phyloP scores from a whole-genome alignment of 2,329 filamentous ascomycete genomes.

The Sporothrix humicola region DNA sequence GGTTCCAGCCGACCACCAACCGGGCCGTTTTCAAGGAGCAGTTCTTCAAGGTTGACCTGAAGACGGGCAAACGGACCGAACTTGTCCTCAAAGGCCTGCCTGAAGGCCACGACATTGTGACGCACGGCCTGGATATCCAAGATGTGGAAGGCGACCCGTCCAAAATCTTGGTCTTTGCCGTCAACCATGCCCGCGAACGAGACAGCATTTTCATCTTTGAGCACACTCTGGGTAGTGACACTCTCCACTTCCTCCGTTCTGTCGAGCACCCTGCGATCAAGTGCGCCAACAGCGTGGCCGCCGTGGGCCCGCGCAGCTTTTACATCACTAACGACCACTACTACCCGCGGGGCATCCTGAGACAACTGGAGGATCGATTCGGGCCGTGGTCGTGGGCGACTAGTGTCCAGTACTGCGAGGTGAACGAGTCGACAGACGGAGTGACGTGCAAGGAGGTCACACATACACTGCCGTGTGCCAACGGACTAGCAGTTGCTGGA shows the following conservation, averaged over 20 bases:
- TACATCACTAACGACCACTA: conserved; percentile 31
- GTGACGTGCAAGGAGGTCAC: conserved; percentile 2
- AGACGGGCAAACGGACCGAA: neutral
- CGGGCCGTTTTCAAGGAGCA: neutral
- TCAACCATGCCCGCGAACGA: conserved; percentile 19
- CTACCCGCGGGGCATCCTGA: neutral
- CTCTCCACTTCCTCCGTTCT: neutral
- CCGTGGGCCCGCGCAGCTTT: conserved; percentile 10
- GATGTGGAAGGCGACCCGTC: neutral
- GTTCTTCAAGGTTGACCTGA: conserved; percentile 6
- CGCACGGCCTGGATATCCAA: conserved; percentile 4
- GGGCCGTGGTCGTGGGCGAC: conserved; percentile 29
- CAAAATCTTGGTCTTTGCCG: conserved; percentile 23
- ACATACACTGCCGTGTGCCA: conserved; percentile 9
- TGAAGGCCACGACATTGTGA: conserved; percentile 16
- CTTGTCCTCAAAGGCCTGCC: neutral
- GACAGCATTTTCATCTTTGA: conserved; percentile 21
- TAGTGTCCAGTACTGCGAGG: conserved; percentile 23
- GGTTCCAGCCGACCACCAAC: conserved; percentile 1
- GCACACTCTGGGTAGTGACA: conserved; percentile 9
- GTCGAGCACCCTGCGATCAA: conserved; percentile 26
- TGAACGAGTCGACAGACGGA: neutral
- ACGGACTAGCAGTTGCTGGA: neutral
- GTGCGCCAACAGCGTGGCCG: conserved; percentile 21
- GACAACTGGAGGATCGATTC: conserved; percentile 4